Base-by-base conservation (phyloP, 2,329 filamentous ascomycete species). In the Trichoderma breve region DNA sequence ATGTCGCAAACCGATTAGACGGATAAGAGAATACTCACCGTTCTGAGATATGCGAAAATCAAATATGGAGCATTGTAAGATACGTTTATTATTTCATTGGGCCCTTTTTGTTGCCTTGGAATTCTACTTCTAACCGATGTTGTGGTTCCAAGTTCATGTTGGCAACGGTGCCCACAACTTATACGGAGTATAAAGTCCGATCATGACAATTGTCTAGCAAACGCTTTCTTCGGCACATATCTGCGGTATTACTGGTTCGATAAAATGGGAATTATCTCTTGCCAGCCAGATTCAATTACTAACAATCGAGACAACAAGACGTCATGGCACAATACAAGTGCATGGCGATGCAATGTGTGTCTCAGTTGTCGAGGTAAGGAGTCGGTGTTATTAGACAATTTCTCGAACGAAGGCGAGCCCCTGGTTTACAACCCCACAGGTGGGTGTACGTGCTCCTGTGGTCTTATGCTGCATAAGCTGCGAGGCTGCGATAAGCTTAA, bases 1-100 rank as follows among this genome's bases (percentile, higher is more conserved):
- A 72, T 70, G 71, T 66, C 71, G 61, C 58, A 32, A 12, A n/a
- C 34, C 12, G 62, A 71, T 65, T 30, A 71, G 51, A 58, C 39
- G 58, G 28, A 51, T 30, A 55, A 63, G 26, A 18, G 3, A 8
- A 18, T 53, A n/a, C 28, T 9, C 18, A 43, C 15, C 39, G 39
- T 43, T 43, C 39, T 43, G 39, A 36, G 28, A 61, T 12, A 14
- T 36, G 57, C 18, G 32, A 11, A 6, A n/a, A 60, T 21, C 9
- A 28, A 30, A 24, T 53, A 53, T 53, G 47, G 47, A 53, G 47
- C 21, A 24, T 53, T 53, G 21, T 53, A 36, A 36, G 34, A 36
- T 53, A 18, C 18, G 7, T 58, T 30, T 18, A 3, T 18, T 12
- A n/a, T 12, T 32, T 58, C 4, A 32, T 58, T 24, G 39, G 66